Conservation (phyloP, 1,284 basidiomycete genomes). For the Hypsizygus ulmarius region DNA sequence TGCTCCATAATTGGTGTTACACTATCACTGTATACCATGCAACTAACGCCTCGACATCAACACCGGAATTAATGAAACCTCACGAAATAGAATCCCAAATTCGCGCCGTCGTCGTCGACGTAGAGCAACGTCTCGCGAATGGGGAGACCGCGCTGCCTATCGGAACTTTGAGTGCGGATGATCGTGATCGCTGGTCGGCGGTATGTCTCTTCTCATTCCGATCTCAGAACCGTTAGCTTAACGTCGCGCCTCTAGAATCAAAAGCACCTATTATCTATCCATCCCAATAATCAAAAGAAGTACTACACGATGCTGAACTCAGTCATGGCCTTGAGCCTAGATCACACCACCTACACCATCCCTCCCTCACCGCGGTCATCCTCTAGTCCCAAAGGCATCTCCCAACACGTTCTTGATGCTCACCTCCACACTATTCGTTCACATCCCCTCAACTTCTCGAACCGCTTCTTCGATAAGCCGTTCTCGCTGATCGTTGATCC, state of each 20-base stretch:
- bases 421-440: conserved; percentile 80
- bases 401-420: conserved; percentile 56
- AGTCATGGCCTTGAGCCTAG: conserved; percentile 74
- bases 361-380: conserved; percentile 34
- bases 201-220: conserved; percentile 40
- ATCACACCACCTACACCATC: conserved; percentile 54
- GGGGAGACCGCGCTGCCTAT: conserved; percentile 63
- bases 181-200: conserved; percentile 82
- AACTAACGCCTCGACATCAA: conserved; percentile 19
- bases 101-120: conserved; percentile 70
- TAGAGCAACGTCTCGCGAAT: conserved; percentile 44
- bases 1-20: conserved; percentile 84
- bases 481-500: conserved; percentile 84
- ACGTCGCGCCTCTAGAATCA: conserved; percentile 54
- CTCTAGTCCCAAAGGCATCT: conserved; percentile 39
- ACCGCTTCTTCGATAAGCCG: conserved; percentile 94
- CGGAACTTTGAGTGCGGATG: conserved; percentile 77
- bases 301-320: conserved; percentile 69
- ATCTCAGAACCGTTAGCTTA: not conserved
- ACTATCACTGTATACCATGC: conserved; percentile 65
- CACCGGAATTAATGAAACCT: conserved; percentile 34
- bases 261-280: conserved; percentile 65
- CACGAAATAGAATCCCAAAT: conserved; percentile 70
- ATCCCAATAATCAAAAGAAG: conserved; percentile 58
- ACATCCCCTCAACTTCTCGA: conserved; percentile 62